These are phyloP conservation scores for Cystofilobasidium bisporidii DNA, from an alignment of 768 basidiomycete species.

Conservation along the genomic window DNA sequence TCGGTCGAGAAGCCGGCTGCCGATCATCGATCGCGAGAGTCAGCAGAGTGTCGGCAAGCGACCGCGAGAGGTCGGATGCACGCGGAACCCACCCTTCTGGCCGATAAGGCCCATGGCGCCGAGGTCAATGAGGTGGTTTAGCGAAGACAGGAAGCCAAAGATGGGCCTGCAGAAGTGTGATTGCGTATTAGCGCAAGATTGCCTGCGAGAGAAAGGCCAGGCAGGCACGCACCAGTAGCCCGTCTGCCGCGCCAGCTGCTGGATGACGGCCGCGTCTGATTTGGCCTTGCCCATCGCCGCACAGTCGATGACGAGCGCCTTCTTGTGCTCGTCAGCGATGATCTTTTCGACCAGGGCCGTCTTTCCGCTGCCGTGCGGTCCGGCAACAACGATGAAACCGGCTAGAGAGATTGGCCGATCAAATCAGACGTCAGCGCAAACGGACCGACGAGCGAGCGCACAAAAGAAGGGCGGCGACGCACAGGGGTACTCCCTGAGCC, in stretches of 20 bases:
- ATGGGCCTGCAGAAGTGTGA: constrained; percentile 7
- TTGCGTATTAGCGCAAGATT: no score
- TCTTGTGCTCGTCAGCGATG: constrained; percentile 43
- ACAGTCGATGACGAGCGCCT: constrained; percentile 73
- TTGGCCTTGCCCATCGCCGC: constrained; percentile 54
- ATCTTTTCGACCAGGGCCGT: constrained; percentile 70
- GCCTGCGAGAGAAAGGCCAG: no score
- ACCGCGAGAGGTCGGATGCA: neutral
- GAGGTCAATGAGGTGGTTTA: constrained; percentile 66
- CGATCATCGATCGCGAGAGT: neutral
- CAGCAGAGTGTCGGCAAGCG: neutral
- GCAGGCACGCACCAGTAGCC: constrained; percentile 53
- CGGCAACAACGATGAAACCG: constrained; percentile 60
- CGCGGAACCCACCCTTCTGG: constrained; percentile 59
- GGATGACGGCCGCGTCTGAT: constrained; percentile 56
- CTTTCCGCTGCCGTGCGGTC: constrained; percentile 86
- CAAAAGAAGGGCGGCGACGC: constrained; percentile 32
- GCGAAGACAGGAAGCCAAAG: constrained; percentile 23
- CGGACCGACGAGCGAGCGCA: constrained; percentile 21
- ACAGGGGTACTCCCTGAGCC: constrained; percentile 71
- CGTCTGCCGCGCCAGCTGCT: constrained; percentile 63
- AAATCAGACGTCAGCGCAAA: no score
- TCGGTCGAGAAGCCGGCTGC: constrained; percentile 66
- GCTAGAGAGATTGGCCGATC: no score
- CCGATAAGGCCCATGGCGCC: constrained; percentile 89